These are phyloP conservation scores for Eucalyptus pumila DNA, from an alignment of 345 rosid genomes.

Conservation along the genomic window DNA sequence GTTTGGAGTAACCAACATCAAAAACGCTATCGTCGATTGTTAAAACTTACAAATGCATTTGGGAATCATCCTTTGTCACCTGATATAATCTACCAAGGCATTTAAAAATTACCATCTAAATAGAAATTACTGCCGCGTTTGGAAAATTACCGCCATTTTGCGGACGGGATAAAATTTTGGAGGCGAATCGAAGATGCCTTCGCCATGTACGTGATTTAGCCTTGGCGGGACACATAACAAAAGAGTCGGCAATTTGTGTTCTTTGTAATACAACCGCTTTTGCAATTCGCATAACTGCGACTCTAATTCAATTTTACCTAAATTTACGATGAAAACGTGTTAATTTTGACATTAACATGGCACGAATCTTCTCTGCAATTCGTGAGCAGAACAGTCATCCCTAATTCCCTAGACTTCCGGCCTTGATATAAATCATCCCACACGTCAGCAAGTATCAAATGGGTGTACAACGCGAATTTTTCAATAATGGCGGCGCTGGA, in stretches of 20 bases:
- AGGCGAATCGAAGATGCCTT: neutral
- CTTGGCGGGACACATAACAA: neutral
- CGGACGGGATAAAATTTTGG: neutral
- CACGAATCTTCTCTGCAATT: neutral
- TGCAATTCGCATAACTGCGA: neutral
- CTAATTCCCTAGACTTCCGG: neutral
- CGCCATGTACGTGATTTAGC: neutral
- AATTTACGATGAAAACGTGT: neutral
- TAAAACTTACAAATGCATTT: neutral
- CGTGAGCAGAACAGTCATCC: no score
- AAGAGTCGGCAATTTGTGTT: neutral
- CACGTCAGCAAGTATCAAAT: no score
- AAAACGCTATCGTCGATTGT: neutral
- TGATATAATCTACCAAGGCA: rapidly evolving
- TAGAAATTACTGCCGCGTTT: rapidly evolving
- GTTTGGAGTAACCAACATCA: neutral
- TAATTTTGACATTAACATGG: neutral
- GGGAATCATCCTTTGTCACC: rapidly evolving
- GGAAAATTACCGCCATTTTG: neutral
- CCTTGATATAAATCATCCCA: neutral
- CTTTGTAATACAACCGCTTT: rapidly evolving
- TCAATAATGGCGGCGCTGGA: neutral
- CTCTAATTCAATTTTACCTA: no score
- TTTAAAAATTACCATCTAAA: neutral
- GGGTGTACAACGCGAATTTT: neutral